Conservation (phyloP, 139 green algal genomes). For the Tetraselmis chui region DNA sequence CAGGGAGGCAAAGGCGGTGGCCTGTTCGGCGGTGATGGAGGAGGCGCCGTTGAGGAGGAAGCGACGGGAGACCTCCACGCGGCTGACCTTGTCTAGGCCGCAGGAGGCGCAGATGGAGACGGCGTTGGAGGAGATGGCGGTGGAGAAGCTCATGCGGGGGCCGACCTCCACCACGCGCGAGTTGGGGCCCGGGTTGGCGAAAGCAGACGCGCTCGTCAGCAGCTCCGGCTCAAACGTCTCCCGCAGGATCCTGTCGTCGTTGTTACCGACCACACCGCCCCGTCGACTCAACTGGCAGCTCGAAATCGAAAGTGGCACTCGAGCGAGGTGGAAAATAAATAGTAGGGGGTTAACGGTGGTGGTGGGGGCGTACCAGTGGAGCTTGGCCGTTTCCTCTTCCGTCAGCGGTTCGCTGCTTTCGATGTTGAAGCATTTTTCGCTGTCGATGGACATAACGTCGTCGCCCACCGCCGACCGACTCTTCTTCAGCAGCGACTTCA, state of each 20-base stretch:
- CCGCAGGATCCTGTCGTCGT: constrained; percentile 72
- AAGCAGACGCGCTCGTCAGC: constrained; percentile 49
- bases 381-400: constrained; percentile 53
- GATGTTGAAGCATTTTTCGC: constrained; percentile 92
- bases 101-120: constrained; percentile 89
- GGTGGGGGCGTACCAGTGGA: constrained; percentile 60
- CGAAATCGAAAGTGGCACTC: background rate
- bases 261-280: no score
- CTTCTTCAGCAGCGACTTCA: constrained; percentile 65
- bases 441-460: constrained; percentile 61
- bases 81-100: constrained; percentile 66
- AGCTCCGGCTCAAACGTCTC: constrained; percentile 94
- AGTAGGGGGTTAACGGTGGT: background rate
- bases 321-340: background rate
- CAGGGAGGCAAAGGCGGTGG: constrained; percentile 45
- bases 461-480: constrained; percentile 59
- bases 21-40: constrained; percentile 21
- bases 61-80: constrained; percentile 38
- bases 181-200: constrained; percentile 15
- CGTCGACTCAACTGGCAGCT: background rate
- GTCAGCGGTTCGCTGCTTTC: constrained; percentile 53
- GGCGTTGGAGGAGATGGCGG: constrained; percentile 94
- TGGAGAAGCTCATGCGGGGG: constrained; percentile 88
- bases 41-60: constrained; percentile 20
- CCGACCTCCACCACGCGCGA: constrained; percentile 71